Percentiles rank a stretch among this genome's conserved stretches.
Evolutionary conservation across 257 asterid species (phyloP).

Genomic region (Jacaranda copaia): DNA sequence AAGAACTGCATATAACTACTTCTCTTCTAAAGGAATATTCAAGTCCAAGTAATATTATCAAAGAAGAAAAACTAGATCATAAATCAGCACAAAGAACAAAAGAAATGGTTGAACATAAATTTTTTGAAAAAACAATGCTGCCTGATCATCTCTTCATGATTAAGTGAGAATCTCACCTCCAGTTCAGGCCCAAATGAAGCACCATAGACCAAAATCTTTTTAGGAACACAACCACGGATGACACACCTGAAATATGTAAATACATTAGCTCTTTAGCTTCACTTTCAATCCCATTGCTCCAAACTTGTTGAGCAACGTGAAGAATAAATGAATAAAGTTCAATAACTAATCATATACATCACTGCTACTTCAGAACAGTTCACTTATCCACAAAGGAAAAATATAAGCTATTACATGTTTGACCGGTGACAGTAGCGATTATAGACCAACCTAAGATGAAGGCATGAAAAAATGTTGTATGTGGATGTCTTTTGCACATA

Average conservation of each 20-base stretch:
- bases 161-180: constrained; percentile 66
- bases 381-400: not conserved
- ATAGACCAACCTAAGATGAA: no score
- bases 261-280: constrained; percentile 29
- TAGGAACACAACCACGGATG: constrained; percentile 99
- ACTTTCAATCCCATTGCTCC: constrained; percentile 10
- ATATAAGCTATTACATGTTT: constrained; percentile 9
- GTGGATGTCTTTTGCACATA: no score
- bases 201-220: constrained; percentile 98
- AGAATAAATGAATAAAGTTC: no score
- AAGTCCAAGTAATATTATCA: not conserved
- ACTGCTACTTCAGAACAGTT: not conserved
- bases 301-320: not conserved
- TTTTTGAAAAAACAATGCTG: not conserved
- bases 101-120: no score
- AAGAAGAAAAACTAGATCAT: constrained; percentile 11
- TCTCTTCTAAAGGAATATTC: not conserved
- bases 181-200: constrained; percentile 94
- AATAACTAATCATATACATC: no score
- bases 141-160: constrained; percentile 10
- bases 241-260: constrained; percentile 75
- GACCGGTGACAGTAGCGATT: not conserved
- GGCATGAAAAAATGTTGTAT: no score
- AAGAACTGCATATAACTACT: not conserved
- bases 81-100: constrained; percentile 11